These are phyloP conservation scores for Boletus fagicola DNA, from an alignment of 768 basidiomycete species.

Conservation along the genomic window DNA sequence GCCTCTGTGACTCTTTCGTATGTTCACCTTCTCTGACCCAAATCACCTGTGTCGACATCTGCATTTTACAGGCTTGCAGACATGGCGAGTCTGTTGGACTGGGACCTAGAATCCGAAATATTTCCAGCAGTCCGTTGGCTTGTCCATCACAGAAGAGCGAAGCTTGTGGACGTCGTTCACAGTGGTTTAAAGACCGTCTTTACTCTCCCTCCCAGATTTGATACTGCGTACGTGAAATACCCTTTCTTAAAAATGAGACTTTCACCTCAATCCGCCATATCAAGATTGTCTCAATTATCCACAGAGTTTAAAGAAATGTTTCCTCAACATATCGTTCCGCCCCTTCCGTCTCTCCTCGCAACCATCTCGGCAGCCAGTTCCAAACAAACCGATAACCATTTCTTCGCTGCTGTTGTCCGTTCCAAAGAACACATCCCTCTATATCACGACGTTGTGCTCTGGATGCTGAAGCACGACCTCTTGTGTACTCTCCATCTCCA, in stretches of 20 bases:
- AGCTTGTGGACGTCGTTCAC: conserved; percentile 85
- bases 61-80: conserved; percentile 58
- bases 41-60: background rate
- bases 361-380: conserved; percentile 68
- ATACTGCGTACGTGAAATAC: conserved; percentile 50
- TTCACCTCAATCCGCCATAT: background rate
- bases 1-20: conserved; percentile 76
- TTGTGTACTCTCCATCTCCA: conserved; percentile 82
- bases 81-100: conserved; percentile 76
- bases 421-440: conserved; percentile 62
- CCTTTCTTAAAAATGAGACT: background rate
- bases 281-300: conserved; percentile 42
- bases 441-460: conserved; percentile 82
- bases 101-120: conserved; percentile 79
- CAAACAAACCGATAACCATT: conserved; percentile 66
- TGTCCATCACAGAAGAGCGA: conserved; percentile 85
- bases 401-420: conserved; percentile 76
- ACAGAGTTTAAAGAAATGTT: conserved; percentile 64
- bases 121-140: conserved; percentile 92
- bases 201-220: conserved; percentile 64
- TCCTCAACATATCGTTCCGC: conserved; percentile 54
- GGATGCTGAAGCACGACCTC: conserved; percentile 88
- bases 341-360: conserved; percentile 72
- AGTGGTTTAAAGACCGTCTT: conserved; percentile 79
- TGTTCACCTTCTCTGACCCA: conserved; percentile 28